Evolutionary conservation across 1,139 yeast species (phyloP).

Genomic region (Saccharomycopsis crataegensis): DNA sequence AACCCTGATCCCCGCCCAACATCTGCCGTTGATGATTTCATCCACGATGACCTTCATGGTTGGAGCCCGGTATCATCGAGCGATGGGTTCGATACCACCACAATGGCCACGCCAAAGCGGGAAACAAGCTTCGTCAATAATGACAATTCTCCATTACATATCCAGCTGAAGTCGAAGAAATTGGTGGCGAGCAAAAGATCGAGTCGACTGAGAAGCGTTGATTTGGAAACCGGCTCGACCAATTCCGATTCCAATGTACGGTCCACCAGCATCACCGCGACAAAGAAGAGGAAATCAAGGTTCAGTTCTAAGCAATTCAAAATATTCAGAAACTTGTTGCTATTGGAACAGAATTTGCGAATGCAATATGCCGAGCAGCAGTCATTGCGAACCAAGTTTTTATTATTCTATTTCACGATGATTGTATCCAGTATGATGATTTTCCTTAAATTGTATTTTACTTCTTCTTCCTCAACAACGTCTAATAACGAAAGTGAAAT

Average conservation of each 20-base stretch:
- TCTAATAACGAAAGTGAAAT: constrained; percentile 16
- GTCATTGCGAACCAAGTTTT: constrained; percentile 62
- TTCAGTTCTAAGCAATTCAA: constrained; percentile 27
- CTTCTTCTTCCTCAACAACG: constrained; percentile 20
- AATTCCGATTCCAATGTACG: not conserved
- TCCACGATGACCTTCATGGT: not conserved
- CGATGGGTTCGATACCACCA: not conserved
- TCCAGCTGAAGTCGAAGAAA: not conserved
- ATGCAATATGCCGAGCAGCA: constrained; percentile 72
- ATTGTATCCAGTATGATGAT: constrained; percentile 26
- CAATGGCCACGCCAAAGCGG: not conserved
- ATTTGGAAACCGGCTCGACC: not conserved
- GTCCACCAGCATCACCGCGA: not conserved
- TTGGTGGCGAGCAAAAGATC: not conserved
- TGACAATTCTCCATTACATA: not conserved
- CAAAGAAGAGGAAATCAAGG: not conserved
- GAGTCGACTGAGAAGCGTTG: not conserved
- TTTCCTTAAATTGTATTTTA: constrained; percentile 25
- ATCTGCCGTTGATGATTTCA: not conserved
- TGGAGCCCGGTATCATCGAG: constrained; percentile 5
- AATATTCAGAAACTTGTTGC: constrained; percentile 70
- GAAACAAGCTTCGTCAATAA: not conserved
- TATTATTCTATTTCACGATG: constrained; percentile 44
- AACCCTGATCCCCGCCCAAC: not conserved
- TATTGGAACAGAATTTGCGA: constrained; percentile 77